Percentiles rank a stretch among this genome's conserved stretches.
phyloP scores from a whole-genome alignment of 805 yeast species.

The Nakazawaea ambrosiae region DNA sequence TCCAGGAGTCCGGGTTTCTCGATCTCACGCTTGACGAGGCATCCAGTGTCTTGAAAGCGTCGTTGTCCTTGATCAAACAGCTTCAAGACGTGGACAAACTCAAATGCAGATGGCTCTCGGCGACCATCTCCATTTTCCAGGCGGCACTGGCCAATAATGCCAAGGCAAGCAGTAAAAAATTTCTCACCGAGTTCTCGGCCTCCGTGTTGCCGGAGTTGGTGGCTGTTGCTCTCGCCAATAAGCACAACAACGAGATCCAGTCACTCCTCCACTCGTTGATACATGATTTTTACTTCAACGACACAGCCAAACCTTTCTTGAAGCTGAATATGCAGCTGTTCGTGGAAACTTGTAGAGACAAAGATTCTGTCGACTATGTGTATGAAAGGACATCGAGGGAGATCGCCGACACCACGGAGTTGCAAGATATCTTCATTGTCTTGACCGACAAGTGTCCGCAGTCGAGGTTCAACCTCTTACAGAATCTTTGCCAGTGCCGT shows the following conservation, averaged over 20 bases:
- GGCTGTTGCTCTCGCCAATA: too few species aligned
- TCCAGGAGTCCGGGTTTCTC: conserved; percentile 14
- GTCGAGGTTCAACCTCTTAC: conserved; percentile 36
- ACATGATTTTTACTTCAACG: conserved; percentile 21
- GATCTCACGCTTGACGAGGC: conserved; percentile 13
- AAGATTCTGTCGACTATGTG: too few species aligned
- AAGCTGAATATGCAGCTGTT: conserved; percentile 21
- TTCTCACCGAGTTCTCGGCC: conserved; percentile 18
- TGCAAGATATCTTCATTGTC: conserved; percentile 43
- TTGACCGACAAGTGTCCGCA: conserved; percentile 32
- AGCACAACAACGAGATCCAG: too few species aligned
- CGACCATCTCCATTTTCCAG: conserved; percentile 16
- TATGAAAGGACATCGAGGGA: conserved; percentile 25
- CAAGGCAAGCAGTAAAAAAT: conserved; percentile 15
- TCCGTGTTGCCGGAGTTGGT: conserved; percentile 18
- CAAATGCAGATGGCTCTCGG: conserved; percentile 14
- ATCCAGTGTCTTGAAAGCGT: background rate
- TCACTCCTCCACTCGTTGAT: too few species aligned
- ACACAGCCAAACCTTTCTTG: conserved; percentile 18
- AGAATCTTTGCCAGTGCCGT: conserved; percentile 40
- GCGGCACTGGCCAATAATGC: conserved; percentile 2
- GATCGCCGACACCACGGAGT: conserved; percentile 24
- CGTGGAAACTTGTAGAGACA: too few species aligned
- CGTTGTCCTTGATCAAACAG: background rate
- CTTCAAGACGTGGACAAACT: background rate